Base-by-base conservation (phyloP, 129 eudicot species). In the Pittosporum tobira region DNA sequence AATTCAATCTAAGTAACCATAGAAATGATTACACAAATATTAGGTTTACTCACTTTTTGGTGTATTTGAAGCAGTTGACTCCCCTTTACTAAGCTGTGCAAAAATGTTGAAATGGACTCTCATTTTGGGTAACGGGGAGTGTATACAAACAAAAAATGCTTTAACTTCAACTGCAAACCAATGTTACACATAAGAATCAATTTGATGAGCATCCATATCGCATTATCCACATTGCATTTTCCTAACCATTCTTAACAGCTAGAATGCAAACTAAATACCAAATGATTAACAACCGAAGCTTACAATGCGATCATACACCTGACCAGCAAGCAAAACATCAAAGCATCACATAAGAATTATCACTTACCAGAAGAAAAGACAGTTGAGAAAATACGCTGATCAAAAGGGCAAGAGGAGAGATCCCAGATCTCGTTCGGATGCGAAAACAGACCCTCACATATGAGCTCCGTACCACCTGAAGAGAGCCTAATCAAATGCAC, bases 371-470 rank as follows among this genome's bases (percentile, higher is more conserved):
- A 69, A 59, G 86, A 90, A 70, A 70, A 86, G 13, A 86, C 98
- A 0, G 98, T 91, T 14, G 98, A 86, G 83, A 91, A 91, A 12
- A 91, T 67, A 1, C 98, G 87, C 29, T 83, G 98, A 80, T 90
- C 98, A 36, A 82, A 90, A 34, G 96, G 98, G 44, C 93, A 93
- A 28, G 99, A 93, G 50, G 96, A 82, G 25, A 93, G 83, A 78
- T 93, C 96, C 99, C 99, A 93, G 21, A 93, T 93, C 87, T 87
- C 94, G 61, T 87, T 81, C 16, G 99, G 99, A 57, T 93, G 96
- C 20, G 93, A 93, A 62, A 93, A 93, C 80, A 93, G 68, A 38
- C 99, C 96, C 75, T 93, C 96, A 44, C 96, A 93, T 48, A 93
- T 68, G 69, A 93, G 84, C 51, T 93, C 99, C 4, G 75, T 93